Conservation (phyloP, 2,329 filamentous ascomycete genomes). For the Verticillium albo-atrum region DNA sequence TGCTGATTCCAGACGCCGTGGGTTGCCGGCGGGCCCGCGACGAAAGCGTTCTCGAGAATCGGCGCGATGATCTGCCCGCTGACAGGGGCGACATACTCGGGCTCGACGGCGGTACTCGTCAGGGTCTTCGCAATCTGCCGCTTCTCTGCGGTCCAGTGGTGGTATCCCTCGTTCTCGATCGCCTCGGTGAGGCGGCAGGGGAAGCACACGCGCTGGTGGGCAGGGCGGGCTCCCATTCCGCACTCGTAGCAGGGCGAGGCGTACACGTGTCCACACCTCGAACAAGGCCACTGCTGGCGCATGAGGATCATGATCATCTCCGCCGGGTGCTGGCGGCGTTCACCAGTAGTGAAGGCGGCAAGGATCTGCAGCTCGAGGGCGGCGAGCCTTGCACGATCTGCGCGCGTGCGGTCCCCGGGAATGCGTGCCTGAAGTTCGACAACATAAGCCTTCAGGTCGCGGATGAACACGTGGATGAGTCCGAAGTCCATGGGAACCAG, state of each 20-base stretch:
- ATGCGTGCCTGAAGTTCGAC: neutral
- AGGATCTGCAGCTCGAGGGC: slow-evolving; percentile 6
- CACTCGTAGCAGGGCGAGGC: neutral
- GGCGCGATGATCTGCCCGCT: neutral
- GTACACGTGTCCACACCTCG: neutral
- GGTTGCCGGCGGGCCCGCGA: neutral
- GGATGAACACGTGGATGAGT: slow-evolving; percentile 1
- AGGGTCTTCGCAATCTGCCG: neutral
- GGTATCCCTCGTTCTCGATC: neutral
- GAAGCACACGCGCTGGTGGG: neutral
- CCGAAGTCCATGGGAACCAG: slow-evolving; percentile 8
- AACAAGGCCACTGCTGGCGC: neutral
- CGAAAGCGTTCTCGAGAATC: neutral
- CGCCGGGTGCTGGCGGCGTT: neutral
- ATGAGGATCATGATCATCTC: neutral
- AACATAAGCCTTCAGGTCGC: slow-evolving; percentile 1
- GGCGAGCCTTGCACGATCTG: neutral
- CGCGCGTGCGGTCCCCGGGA: neutral
- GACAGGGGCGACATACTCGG: neutral
- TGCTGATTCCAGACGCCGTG: neutral
- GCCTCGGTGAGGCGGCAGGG: neutral
- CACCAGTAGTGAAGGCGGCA: neutral
- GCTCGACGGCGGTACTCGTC: neutral
- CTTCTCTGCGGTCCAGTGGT: neutral
- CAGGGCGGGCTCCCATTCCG: neutral